Evolutionary conservation across 2,329 filamentous ascomycete genomes (phyloP).

Genomic region (Epichloe sp.): DNA sequence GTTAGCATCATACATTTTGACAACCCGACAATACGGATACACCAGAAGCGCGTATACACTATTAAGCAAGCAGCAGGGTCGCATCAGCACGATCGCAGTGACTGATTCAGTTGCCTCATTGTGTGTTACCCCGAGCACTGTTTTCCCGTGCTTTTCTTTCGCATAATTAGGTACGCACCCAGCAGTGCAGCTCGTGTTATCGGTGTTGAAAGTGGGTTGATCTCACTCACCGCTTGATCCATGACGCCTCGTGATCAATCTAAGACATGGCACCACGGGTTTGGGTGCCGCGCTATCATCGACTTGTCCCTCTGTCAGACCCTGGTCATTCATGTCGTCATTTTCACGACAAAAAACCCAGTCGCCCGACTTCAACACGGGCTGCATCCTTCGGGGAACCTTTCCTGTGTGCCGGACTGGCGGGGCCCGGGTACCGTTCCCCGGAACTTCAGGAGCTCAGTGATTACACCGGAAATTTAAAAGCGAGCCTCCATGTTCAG

Average conservation of each 20-base stretch:
- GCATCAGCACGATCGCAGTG: not conserved
- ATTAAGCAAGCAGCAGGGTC: conserved; percentile 2
- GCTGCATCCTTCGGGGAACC: not conserved
- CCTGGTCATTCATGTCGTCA: conserved; percentile 1
- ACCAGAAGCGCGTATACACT: conserved; percentile 2
- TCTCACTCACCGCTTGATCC: conserved; percentile 2
- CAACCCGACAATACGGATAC: conserved; percentile 7
- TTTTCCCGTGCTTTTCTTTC: not conserved
- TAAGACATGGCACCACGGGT: not conserved
- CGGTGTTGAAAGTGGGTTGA: not conserved
- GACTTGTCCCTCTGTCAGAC: not conserved
- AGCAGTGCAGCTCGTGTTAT: not conserved
- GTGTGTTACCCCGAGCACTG: not conserved
- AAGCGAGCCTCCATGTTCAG: not conserved
- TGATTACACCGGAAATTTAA: not conserved
- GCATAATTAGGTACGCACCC: not conserved
- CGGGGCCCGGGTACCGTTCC: conserved; percentile 10
- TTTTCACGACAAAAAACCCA: not conserved
- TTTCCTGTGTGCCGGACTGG: conserved; percentile 6
- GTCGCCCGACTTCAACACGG: not conserved
- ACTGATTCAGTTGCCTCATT: not conserved
- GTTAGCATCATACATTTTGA: not conserved
- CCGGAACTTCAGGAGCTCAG: conserved; percentile 3
- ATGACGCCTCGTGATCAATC: conserved; percentile 1
- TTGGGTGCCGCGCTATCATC: conserved; percentile 1